These are phyloP conservation scores for Triticum dicoccoides DNA, from an alignment of 176 grass and related monocot species.

Conservation along the genomic window DNA sequence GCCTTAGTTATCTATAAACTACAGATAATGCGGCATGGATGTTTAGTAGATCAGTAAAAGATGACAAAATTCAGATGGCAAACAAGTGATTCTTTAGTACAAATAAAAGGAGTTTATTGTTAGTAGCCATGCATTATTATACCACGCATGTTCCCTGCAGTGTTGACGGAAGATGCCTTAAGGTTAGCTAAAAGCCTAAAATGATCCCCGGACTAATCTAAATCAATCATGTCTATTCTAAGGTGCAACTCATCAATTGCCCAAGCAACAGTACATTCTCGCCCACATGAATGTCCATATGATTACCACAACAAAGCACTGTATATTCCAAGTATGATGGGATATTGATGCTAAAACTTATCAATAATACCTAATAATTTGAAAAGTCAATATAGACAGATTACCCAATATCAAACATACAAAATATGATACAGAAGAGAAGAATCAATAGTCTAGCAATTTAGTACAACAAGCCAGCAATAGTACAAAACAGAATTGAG, in stretches of 20 bases:
- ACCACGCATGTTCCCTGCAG: not conserved
- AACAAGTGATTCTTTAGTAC: not conserved
- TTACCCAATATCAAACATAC: not conserved
- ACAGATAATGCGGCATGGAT: not conserved
- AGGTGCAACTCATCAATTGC: not conserved
- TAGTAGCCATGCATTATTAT: not conserved
- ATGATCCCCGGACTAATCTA: not conserved
- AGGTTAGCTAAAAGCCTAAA: not conserved
- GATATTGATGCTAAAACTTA: not conserved
- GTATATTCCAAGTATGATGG: not conserved
- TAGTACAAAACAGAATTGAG: not conserved
- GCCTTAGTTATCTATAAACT: not conserved
- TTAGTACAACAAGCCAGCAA: not conserved
- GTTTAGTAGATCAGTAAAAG: not conserved
- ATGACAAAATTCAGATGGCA: constrained; percentile 11
- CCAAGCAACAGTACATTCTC: not conserved
- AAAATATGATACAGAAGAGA: not conserved
- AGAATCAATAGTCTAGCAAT: not conserved
- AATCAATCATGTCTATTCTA: not conserved
- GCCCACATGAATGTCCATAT: not conserved
- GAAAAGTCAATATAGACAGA: constrained; percentile 8
- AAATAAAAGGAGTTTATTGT: not conserved
- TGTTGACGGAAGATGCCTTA: not conserved
- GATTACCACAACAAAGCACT: not conserved
- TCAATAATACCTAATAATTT: not conserved